Conservation (phyloP, 352 stramenopile genomes). For the Aphanomyces cochlioides region DNA sequence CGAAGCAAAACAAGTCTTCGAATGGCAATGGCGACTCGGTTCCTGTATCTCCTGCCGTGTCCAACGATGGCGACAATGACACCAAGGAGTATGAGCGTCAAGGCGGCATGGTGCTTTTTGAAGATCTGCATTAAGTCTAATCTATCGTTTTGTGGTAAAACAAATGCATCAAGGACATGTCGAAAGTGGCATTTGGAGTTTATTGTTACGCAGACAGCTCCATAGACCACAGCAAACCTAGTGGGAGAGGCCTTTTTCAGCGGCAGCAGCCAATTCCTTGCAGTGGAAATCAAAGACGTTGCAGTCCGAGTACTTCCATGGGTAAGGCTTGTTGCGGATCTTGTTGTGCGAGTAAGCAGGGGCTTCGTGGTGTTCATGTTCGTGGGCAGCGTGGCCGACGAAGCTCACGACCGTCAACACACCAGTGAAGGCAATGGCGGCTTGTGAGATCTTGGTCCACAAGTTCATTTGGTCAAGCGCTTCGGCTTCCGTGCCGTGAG, state of each 20-base stretch:
- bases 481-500: slow-evolving; percentile 63
- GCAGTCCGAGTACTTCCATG: slow-evolving; percentile 75
- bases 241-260: slow-evolving; percentile 46
- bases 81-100: slow-evolving; percentile 21
- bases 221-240: neutral
- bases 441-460: slow-evolving; percentile 84
- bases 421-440: slow-evolving; percentile 63
- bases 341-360: slow-evolving; percentile 80
- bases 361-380: slow-evolving; percentile 54
- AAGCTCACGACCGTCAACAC: slow-evolving; percentile 59
- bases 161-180: no score
- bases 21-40: neutral
- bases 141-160: neutral
- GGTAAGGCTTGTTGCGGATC: slow-evolving; percentile 84
- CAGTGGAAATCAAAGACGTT: slow-evolving; percentile 75
- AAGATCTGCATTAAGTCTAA: slow-evolving; percentile 23
- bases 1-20: slow-evolving; percentile 42
- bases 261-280: slow-evolving; percentile 56
- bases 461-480: slow-evolving; percentile 82
- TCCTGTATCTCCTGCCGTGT: slow-evolving; percentile 11
- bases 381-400: slow-evolving; percentile 42
- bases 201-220: no score
- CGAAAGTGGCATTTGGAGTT: no score
- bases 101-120: slow-evolving; percentile 14
- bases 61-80: slow-evolving; percentile 12